phyloP scores from a whole-genome alignment of 1,139 yeast species.

The Geotrichum reessii region DNA sequence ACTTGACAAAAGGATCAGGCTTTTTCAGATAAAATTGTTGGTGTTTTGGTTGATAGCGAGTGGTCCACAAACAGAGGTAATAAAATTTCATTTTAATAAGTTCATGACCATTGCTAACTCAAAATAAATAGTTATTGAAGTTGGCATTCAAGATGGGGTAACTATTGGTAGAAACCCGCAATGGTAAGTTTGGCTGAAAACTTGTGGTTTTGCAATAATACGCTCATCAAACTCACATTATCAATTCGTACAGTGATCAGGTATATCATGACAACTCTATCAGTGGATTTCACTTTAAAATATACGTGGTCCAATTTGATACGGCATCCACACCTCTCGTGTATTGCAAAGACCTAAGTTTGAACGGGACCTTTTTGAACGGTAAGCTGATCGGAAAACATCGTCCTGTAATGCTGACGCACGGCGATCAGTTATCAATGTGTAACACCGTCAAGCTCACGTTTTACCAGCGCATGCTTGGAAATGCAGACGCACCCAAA shows the following conservation, averaged over 20 bases:
- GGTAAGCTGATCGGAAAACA: constrained; percentile 36
- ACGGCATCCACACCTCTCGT: constrained; percentile 43
- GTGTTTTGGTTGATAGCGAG: constrained; percentile 13
- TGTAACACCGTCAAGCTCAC: constrained; percentile 33
- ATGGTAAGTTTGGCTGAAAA: constrained; percentile 17
- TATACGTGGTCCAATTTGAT: constrained; percentile 52
- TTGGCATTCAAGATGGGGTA: constrained; percentile 8
- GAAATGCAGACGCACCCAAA: constrained; percentile 16
- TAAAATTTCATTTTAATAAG: not conserved
- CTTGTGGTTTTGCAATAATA: not conserved
- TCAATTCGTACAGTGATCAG: constrained; percentile 26
- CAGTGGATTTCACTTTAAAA: constrained; percentile 43
- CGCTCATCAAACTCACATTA: not conserved
- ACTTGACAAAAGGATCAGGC: not conserved
- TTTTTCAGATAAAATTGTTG: not conserved
- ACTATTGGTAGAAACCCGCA: constrained; percentile 19
- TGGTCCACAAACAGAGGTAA: constrained; percentile 8
- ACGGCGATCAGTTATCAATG: constrained; percentile 43
- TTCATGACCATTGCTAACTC: not conserved
- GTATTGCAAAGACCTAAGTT: constrained; percentile 51
- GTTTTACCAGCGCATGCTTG: constrained; percentile 25
- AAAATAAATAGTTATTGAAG: not conserved
- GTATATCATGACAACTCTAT: constrained; percentile 36
- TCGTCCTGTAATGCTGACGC: constrained; percentile 39
- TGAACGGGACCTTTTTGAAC: constrained; percentile 51